Base-by-base conservation (phyloP, 192 early-diverging fungal genomes). In the Podila minutissima region DNA sequence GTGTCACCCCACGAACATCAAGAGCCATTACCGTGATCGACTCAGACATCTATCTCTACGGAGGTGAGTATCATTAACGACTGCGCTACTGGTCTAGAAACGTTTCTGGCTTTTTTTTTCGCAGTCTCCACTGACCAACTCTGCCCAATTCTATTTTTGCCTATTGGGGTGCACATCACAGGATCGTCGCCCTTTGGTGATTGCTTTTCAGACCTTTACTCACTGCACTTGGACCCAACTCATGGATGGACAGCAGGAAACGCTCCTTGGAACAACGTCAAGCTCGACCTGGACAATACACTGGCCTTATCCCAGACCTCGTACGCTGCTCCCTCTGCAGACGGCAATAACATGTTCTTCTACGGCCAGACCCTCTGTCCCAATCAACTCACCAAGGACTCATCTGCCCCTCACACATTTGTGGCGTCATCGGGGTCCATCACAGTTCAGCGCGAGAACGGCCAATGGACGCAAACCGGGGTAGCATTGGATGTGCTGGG, bases 321-420 rank as follows among this genome's bases (percentile, higher is more conserved):
- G 1, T 79, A 66, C 65, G 76, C 76, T 29, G 65, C 72, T 9
- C 57, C 49, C 10, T 72, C 76, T 1, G 28, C 76, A 2, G 66
- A 79, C 60, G 76, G 69, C n/a, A 20, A 35, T 31, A 62, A 58
- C 13, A 41, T 79, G 4, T 60, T 79, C 5, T 72, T 79, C 35
- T 79, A 79, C 17, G 76, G 76, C 13, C 76, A 79, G 61, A 64
- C 66, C 0, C 61, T 72, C 13, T 79, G 76, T 24, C 69, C 65
- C 10, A 35, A 29, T 6, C 32, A 64, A 5, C 60, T 71, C 35
- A 60, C n/a, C 51, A 64, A 63, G 26, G 24, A 29, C 22, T 7
- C 29, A 7, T 59, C 50, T 22, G 49, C 64, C 15, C 38, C 64
- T 26, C 64, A 72, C 32, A 62, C 69, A 2, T 72, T 51, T 19